Base-by-base conservation (phyloP, 2,329 filamentous ascomycete species). In the Ophiostoma ulmi region DNA sequence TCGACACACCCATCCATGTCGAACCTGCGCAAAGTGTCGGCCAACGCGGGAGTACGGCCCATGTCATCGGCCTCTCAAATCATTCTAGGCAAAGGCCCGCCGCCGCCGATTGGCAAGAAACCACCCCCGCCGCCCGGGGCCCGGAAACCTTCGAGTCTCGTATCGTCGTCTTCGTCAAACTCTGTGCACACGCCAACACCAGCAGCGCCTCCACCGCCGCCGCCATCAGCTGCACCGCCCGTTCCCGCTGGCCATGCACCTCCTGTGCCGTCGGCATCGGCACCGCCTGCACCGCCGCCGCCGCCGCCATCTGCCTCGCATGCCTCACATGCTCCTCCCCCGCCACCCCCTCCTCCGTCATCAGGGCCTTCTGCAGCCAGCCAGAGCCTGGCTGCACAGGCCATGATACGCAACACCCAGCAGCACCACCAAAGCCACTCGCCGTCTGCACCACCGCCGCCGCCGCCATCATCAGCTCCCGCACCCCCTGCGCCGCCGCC, bases 31-130 rank as follows among this genome's bases (percentile, higher is more conserved):
- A 91, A 88, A 79, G 81, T 82, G 5, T 70, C 72, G 61, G 83
- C 82, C 63, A 80, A 73, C 7, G 83, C 69, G 77, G 77, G 0
- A 82, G 82, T 39, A 61, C 83, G 91, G 73, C 88, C 91, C 2
- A 79, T 83, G 7, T 90, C 90, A 20, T 84, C 87, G 26, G 81
- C 83, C 35, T 89, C 88, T 48, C 82, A 85, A 75, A 82, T 84
- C 70, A 3, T 70, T 5, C 63, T 73, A 10, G 71, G 71, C 67
- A 88, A 87, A 76, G 90, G 89, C 70, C 92, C 92, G 48, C 93
- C 93, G 39, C 91, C 91, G 14, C 90, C 90, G 6, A 85, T 92
- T 75, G 91, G 90, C 72, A 93, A 93, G 83, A 93, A 93, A 77
- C 87, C 87, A 48, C 88, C 88, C 36, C 87, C 88, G 61, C 84